Evolutionary conservation across 345 rosid genomes (phyloP), one percentile per base, ranked within the genome.

Genomic region (Sisymbrium irio): DNA sequence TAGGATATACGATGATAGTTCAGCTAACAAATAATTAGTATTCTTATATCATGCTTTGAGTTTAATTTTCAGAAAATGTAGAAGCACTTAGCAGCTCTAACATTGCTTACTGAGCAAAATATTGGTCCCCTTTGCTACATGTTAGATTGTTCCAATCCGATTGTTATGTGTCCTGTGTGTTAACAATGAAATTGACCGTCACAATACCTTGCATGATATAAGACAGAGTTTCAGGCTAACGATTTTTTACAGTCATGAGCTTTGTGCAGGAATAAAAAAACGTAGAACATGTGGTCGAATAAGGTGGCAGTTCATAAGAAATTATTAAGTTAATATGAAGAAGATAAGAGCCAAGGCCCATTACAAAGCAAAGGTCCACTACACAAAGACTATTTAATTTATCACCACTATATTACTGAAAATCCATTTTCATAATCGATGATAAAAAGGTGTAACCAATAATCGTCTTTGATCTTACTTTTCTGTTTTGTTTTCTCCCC

Each of bases 311-410:
- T 9, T 54, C n/a, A 41, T 9, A 30, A 20, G 14, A 22, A 22
- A 22, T 22, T 22, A 22, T 1, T 22, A 56, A 56, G 33, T 45
- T 58, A 19, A 60, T 49, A 51, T 41, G 11, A 53, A 32, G 55
- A 63, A 42, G 56, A 64, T 64, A 73, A 47, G 65, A 64, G 10
- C 44, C 42, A 42, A 54, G 57, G 46, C 47, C 77, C 70, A 72
- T 27, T 53, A 62, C 69, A 72, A 53, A 51, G n/a, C 2, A 54
- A 61, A 18, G 22, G 32, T 72, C 69, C 62, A 62, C 62, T 41
- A 72, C 53, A 19, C 1, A 68, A 6, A 59, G 27, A 67, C 27
- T 33, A 59, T 50, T 55, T 57, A 45, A 45, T 20, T 63, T 4
- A 39, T 30, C 44, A 62, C 41, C 49, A 47, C 30, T 51, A 51